Conservation (phyloP, 2,329 filamentous ascomycete genomes). For the Dactylellina sp. region DNA sequence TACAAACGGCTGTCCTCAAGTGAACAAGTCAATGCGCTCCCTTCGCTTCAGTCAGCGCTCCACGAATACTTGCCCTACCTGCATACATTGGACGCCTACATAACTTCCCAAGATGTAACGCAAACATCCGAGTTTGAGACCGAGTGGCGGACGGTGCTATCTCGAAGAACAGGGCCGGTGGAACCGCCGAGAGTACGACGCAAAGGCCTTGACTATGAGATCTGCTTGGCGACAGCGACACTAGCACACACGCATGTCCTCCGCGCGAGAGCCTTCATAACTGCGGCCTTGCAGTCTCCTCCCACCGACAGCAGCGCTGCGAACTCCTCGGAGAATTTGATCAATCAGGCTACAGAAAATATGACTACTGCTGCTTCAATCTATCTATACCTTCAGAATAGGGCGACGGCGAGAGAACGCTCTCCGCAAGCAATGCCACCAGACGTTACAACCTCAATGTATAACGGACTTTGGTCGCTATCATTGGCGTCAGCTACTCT, state of each 20-base stretch:
- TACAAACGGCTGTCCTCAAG: slow-evolving; percentile 81
- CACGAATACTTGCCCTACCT: slow-evolving; percentile 86
- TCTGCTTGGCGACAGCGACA: slow-evolving; percentile 81
- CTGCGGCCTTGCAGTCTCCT: slow-evolving; percentile 71
- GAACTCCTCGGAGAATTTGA: slow-evolving; percentile 55
- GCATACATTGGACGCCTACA: slow-evolving; percentile 75
- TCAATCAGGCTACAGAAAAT: slow-evolving; percentile 71
- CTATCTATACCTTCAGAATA: slow-evolving; percentile 75
- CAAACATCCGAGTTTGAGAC: slow-evolving; percentile 72
- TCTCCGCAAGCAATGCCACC: slow-evolving; percentile 69
- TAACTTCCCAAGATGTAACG: slow-evolving; percentile 63
- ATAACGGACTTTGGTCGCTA: slow-evolving; percentile 59
- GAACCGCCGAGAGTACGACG: slow-evolving; percentile 76
- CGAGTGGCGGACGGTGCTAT: slow-evolving; percentile 85
- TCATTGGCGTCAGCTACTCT: slow-evolving; percentile 64
- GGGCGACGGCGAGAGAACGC: slow-evolving; percentile 69
- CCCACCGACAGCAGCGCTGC: slow-evolving; percentile 69
- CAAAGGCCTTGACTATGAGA: slow-evolving; percentile 81
- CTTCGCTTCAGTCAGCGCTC: slow-evolving; percentile 75
- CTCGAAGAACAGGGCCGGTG: slow-evolving; percentile 72
- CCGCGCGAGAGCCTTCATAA: slow-evolving; percentile 77
- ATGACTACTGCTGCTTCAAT: slow-evolving; percentile 83
- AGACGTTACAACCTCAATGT: slow-evolving; percentile 65
- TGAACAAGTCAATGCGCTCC: slow-evolving; percentile 77
- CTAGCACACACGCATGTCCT: slow-evolving; percentile 80